Conservation (phyloP, 148 eudicot genomes). For the Diospyros kaki region DNA sequence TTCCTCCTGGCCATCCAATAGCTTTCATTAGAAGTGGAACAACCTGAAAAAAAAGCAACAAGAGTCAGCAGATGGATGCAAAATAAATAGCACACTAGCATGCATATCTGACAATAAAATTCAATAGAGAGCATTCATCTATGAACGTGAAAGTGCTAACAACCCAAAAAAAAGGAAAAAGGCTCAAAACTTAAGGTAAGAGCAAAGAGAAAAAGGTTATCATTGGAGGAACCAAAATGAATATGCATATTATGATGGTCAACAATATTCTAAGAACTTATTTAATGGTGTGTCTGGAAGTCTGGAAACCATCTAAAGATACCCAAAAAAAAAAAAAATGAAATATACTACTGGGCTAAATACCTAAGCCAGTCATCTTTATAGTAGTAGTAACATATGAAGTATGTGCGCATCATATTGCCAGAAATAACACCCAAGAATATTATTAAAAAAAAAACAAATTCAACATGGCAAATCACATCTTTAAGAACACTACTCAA, state of each 20-base stretch:
- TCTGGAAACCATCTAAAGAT: neutral
- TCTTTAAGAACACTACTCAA: conserved; percentile 4
- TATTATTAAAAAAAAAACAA: neutral
- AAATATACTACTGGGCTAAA: neutral
- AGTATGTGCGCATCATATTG: neutral
- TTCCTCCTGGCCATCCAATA: conserved; percentile 99
- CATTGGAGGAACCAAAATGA: conserved; percentile 1
- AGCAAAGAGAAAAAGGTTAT: neutral
- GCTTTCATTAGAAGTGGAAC: conserved; percentile 99
- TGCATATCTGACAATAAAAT: neutral
- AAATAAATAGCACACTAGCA: neutral
- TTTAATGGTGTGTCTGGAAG: too few relatives aligned
- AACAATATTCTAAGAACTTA: neutral
- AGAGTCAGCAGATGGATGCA: neutral
- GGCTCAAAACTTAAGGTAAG: neutral
- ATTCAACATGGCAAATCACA: neutral
- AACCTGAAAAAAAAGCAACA: conserved; percentile 48
- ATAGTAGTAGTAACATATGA: neutral
- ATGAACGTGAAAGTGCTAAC: conserved; percentile 3
- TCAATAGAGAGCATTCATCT: neutral
- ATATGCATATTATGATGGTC: neutral
- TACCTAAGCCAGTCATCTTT: neutral
- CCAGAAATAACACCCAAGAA: neutral
- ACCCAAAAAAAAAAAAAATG: too few relatives aligned
- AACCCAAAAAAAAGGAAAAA: neutral